Base-by-base conservation (phyloP, 2,329 filamentous ascomycete genomes). In the Myriangium duriaei region DNA sequence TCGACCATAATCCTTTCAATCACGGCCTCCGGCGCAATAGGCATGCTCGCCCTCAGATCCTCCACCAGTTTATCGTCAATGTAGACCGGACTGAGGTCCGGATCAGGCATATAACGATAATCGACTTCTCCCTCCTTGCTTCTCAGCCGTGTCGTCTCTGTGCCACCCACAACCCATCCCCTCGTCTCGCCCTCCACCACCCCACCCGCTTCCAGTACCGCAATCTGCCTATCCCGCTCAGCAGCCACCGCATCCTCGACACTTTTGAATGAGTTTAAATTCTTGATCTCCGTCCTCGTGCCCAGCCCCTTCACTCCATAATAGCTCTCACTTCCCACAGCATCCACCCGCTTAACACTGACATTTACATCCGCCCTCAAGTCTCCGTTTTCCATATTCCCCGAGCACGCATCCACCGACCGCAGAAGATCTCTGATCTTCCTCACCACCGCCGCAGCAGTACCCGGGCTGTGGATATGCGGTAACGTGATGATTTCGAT, bases 101-200 rank as follows among this genome's bases (percentile, higher is more conserved):
- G 84, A 56, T 98, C 91, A 0, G 91, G 88, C 88, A 98, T 96
- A 55, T 98, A 98, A 30, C 91, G 72, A 59, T 98, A 98, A 58
- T 98, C 91, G 4, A 96, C 86, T 54, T 94, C 88, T 33, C 91
- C 91, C 58, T 96, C 91, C 58, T 98, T 98, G 16, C 85, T 85
- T 51, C 91, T 74, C 30, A 98, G 64, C 29, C 80, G 72, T 42
- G 75, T 76, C 3, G 91, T 96, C 55, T 86, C 79, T 3, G 75
- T 85, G 45, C 76, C 79, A 2, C 86, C 86, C 15, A 94, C 71
- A 1, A 84, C 81, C 86, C 87, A 98, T 4, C 91, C 88, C 41
- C 91, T 73, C 5, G 91, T 98, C 63, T 98, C 91, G 31, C 87
- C 84, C 47, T 77, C 71, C 34, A 95, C 71, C 0, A 64, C 60